Base-by-base conservation (phyloP, 2,329 filamentous ascomycete species). In the Trichoderma sp. region DNA sequence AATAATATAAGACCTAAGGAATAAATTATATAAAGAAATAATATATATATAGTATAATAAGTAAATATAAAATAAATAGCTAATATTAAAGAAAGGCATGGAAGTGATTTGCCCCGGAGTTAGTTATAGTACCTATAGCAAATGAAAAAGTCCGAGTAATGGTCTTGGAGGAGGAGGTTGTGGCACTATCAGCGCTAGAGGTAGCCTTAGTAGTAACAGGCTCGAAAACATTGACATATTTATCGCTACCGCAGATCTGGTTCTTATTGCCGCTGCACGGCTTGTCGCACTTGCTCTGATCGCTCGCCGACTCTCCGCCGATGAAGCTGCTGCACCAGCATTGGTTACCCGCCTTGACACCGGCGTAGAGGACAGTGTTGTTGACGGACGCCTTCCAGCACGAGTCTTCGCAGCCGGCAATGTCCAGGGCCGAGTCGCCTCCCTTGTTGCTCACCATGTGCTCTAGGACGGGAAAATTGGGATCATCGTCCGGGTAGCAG, bases 261-360 rank as follows among this genome's bases (percentile, higher is more conserved):
- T 60, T 33, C 56, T 68, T 62, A 52, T 74, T 64, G 6, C 72
- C 71, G 16, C 58, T 71, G 63, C 68, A 72, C 8, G 72, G 70
- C 37, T 66, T 57, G 67, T 73, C 64, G 66, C 71, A 73, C 13
- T 73, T 56, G 5, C 47, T 43, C 56, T 69, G 52, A 35, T 71
- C 64, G 8, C 49, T 62, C n/a, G 71, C 53, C 47, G 27, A 49
- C 49, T 71, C 57, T 40, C 72, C 71, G 53, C 40, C 57, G 24
- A 73, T 43, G 29, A 70, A 72, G 56, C 60, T 70, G 27, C 70
- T 69, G 63, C 72, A 73, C 70, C 71, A 72, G 64, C 72, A 71
- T 53, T 73, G 62, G 52, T 72, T 73, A 49, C 70, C 71, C n/a
- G 59, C 35, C 67, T 71, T 61, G 24, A 29, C 43, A 49, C 72